A percentile compares a stretch with the other conserved stretches of the same genome.
Conservation (phyloP, 139 green algal genomes). For the Haematococcus lacustris region DNA sequence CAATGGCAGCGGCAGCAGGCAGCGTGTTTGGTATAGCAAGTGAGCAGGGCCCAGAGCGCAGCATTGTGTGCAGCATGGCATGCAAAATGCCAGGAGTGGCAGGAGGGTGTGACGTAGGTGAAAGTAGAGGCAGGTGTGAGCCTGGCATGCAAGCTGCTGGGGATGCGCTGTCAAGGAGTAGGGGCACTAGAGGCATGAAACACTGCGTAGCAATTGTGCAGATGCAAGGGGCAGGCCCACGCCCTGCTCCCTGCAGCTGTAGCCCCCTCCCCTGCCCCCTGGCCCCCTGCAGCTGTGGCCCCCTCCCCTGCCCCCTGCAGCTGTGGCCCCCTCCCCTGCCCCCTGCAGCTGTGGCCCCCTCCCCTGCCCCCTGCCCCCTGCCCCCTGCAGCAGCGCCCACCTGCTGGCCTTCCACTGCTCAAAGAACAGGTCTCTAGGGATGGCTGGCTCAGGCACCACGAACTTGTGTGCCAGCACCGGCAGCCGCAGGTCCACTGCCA, state of each 20-base stretch:
- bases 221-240: not conserved
- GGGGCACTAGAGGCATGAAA: not conserved
- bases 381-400: no score
- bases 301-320: not conserved
- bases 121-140: no score
- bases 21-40: no score
- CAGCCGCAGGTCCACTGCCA: conserved; percentile 41
- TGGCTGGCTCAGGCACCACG: conserved; percentile 42
- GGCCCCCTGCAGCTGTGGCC: not conserved
- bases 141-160: not conserved
- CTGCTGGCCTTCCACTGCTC: conserved; percentile 59
- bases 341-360: no score
- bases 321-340: no score
- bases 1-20: no score
- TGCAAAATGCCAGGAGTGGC: no score
- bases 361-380: no score
- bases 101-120: no score
- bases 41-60: no score
- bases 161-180: not conserved
- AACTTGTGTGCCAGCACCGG: conserved; percentile 64
- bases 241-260: not conserved
- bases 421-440: conserved; percentile 69
- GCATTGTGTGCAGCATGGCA: no score
- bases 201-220: not conserved
- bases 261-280: no score